phyloP scores from a whole-genome alignment of 176 grass and related monocot genomes.

The Thinopyrum elongatum region DNA sequence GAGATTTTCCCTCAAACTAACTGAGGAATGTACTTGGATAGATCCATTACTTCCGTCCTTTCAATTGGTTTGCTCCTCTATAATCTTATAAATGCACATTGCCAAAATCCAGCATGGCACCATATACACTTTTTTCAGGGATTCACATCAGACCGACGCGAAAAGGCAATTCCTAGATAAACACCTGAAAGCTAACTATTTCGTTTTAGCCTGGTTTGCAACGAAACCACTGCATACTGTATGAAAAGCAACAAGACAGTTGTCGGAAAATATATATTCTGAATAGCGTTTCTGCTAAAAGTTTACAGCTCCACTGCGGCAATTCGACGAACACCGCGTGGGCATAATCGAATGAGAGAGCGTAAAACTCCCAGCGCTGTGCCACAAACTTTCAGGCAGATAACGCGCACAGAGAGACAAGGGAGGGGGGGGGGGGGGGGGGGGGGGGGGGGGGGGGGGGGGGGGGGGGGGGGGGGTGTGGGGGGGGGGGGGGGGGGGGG shows the following conservation, averaged over 20 bases:
- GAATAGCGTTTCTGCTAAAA: not conserved
- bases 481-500: too few species aligned
- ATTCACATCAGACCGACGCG: not conserved
- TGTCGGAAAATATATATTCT: not conserved
- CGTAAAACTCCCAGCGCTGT: too few species aligned
- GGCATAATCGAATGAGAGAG: not conserved
- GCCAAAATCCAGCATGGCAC: not conserved
- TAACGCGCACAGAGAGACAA: not conserved
- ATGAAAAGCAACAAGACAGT: not conserved
- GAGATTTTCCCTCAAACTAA: too few species aligned
- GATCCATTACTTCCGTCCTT: too few species aligned
- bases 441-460: too few species aligned
- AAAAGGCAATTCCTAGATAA: not conserved
- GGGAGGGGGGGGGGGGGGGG: too few species aligned
- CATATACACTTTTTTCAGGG: not conserved
- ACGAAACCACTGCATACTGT: not conserved
- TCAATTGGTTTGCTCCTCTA: not conserved
- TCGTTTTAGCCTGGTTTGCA: not conserved
- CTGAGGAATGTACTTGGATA: too few species aligned
- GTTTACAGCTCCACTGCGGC: not conserved
- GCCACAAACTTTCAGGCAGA: not conserved
- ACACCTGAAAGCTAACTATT: not conserved
- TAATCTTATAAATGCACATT: not conserved
- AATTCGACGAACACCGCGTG: slow-evolving; percentile 33
- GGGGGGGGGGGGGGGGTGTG: too few species aligned